Conservation (phyloP, 257 asterid species). For the Parsonsia alboflavescens region DNA sequence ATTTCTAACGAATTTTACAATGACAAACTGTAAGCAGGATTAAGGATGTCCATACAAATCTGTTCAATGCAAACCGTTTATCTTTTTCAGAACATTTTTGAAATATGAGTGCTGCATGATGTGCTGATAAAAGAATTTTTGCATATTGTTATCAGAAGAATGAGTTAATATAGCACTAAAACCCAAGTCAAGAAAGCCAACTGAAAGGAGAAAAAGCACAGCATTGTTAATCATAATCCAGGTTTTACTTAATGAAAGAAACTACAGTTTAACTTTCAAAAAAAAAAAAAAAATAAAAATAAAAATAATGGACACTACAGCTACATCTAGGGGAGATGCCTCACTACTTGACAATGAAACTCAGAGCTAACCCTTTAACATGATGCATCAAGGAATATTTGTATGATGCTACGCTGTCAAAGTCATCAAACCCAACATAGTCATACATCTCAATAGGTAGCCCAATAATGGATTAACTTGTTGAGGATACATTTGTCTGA, state of each 20-base stretch:
- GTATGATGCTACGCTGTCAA: background rate
- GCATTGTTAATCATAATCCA: background rate
- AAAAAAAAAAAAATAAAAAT: background rate
- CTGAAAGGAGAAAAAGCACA: background rate
- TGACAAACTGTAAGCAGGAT: no score
- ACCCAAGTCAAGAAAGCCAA: background rate
- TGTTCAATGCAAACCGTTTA: no score
- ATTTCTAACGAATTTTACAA: no score
- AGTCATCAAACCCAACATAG: background rate
- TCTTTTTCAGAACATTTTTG: no score
- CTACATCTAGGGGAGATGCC: background rate
- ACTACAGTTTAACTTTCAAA: background rate
- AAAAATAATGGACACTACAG: background rate
- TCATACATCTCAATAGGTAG: background rate
- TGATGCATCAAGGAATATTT: background rate
- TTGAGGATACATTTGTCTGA: conserved; percentile 12
- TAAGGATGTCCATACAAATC: no score
- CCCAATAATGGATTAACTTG: background rate
- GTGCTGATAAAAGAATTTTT: background rate
- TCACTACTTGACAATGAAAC: background rate
- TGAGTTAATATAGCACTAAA: background rate
- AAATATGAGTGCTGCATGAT: no score
- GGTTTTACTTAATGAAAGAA: background rate
- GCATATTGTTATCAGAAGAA: background rate
- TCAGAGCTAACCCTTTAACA: background rate